Evolutionary conservation across 164 flowering plant species (phyloP), one percentile per base, ranked within the genome.

Genomic region (Chimonanthus salicifolius): DNA sequence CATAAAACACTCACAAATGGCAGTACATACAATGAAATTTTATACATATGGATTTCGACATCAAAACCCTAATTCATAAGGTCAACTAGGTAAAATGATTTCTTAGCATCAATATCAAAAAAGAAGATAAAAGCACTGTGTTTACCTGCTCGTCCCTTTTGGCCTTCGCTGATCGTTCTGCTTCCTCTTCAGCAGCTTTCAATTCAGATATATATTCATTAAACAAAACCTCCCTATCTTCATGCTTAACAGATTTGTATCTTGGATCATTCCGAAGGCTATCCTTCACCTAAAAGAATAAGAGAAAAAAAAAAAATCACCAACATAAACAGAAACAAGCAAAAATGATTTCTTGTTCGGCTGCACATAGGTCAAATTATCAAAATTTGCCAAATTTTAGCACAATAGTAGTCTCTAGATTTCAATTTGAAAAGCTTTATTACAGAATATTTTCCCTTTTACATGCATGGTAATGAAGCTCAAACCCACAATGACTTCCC

Each of bases 131-230:
- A 47, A 6, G 18, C 13, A 48, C 18, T 68, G n/a, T 16, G 7
- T 49, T 49, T 82, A 94, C 98, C 92, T 92, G 90, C 82, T 92
- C 98, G 49, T 86, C 92, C 75, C 82, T 85, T 83, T 87, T 94
- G 33, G 85, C 85, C 79, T 86, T 96, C 77, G 80, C 85, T 64
- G 80, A 85, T 70, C 84, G 79, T 49, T 82, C 89, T n/a, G 77
- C 85, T 75, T 84, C 92, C 68, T 85, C 87, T 76, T 82, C 87
- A 2, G 75, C 87, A 82, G 89, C 87, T 81, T 88, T 92, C 48
- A 94, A 75, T 78, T 89, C 97, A 78, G 88, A 77, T 70, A 92
- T 78, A 76, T 85, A 94, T 77, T 96, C 92, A 75, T 89, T 85
- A 77, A 94, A 96, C 66, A 94, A 72, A 49, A 77, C 58, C 78